phyloP scores from a whole-genome alignment of 495 filamentous ascomycete genomes.

The Amorphotheca resinae region DNA sequence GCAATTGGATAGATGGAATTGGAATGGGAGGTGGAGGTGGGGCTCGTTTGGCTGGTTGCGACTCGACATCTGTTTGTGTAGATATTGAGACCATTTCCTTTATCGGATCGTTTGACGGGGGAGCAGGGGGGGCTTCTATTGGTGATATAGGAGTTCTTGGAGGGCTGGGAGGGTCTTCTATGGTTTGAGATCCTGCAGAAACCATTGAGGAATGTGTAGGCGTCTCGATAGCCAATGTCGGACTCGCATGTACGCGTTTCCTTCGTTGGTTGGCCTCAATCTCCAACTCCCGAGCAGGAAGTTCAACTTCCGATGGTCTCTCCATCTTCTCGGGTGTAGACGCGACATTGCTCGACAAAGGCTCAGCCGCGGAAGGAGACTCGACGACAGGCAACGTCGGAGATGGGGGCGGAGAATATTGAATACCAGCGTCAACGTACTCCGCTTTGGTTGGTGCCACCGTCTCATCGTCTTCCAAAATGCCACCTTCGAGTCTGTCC shows the following conservation, averaged over 20 bases:
- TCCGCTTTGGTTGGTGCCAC: conserved; percentile 14
- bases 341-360: conserved; percentile 29
- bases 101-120: conserved; percentile 23
- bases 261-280: conserved; percentile 60
- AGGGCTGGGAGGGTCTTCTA: conserved; percentile 52
- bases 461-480: conserved; percentile 33
- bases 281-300: conserved; percentile 37
- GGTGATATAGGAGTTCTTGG: conserved; percentile 55
- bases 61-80: conserved; percentile 58
- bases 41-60: conserved; percentile 21
- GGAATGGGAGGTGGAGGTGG: conserved; percentile 27
- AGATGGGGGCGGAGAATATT: conserved; percentile 72
- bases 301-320: conserved; percentile 26
- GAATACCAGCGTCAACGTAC: conserved; percentile 66
- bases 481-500: conserved; percentile 35
- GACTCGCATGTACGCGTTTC: conserved; percentile 43
- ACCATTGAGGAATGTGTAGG: conserved; percentile 40
- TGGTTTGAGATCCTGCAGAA: conserved; percentile 60
- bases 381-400: conserved; percentile 35
- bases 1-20: conserved; percentile 50
- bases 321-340: conserved; percentile 22
- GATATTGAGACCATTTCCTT: conserved; percentile 40
- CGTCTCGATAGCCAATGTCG: conserved; percentile 29
- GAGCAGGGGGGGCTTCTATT: conserved; percentile 39
- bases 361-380: conserved; percentile 18